Base-by-base conservation (phyloP, 805 yeast genomes). In the Metschnikowia sp. region DNA sequence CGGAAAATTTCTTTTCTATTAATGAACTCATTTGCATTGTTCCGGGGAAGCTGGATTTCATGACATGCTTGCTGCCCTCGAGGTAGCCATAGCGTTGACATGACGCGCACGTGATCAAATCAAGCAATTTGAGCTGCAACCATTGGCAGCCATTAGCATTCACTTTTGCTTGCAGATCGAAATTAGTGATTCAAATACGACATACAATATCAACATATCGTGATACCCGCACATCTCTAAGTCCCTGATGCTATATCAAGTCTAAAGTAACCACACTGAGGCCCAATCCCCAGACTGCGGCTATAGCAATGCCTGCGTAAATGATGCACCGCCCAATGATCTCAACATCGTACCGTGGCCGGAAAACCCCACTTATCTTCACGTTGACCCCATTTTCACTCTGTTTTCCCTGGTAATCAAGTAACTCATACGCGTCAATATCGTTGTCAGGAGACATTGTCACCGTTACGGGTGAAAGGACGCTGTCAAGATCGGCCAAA, bases 221-320 rank as follows among this genome's bases (percentile, higher is more conserved):
- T 22, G 22, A 4, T 4, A 22, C 6, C 22, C 22, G 6, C 22
- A 22, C 22, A 22, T 22, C 22, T 6, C 22, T 22, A 22, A 22
- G 22, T 9, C 28, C 29, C 32, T 12, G 11, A 26, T 30, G 9
- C 11, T 38, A 50, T 12, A 52, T 45, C 32, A 50, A 34, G 32
- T 47, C 33, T 19, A 53, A 34, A 12, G 31, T 28, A 41, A 56
- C 54, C n/a, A 63, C 55, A 11, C 56, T 59, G 22, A 62, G 39
- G 9, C 62, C 63, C 48, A 68, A 65, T 11, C 74, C 75, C 74
- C 75, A 70, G 19, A 78, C 64, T 0, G 86, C 84, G 31, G 77
- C 65, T 28, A 73, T 57, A 0, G 94, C 77, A 29, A 92, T 81
- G 0, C 98, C 98, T 1, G 87, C 84, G 66, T 92, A 92, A 1